Conservation (phyloP, 768 basidiomycete species). For the Mycena olivaceomarginata region DNA sequence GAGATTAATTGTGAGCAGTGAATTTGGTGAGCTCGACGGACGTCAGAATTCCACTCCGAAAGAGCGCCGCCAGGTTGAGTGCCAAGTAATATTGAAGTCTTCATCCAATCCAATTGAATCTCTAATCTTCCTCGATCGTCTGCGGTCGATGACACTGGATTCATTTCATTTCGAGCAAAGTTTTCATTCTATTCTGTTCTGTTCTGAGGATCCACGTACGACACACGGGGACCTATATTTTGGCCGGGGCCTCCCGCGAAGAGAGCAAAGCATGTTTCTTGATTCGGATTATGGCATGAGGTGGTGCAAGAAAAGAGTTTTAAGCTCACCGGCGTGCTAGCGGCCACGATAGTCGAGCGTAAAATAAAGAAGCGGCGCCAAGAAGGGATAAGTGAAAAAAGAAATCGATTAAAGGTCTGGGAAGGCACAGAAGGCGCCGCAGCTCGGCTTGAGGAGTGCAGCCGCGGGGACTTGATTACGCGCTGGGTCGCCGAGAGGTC, state of each 20-base stretch:
- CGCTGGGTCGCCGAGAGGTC: slow-evolving; percentile 17
- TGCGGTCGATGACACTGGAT: not conserved
- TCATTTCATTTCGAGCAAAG: slow-evolving; percentile 1
- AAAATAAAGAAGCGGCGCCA: not conserved
- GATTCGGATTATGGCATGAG: slow-evolving; percentile 16
- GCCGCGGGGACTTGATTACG: slow-evolving; percentile 38
- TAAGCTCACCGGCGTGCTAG: slow-evolving; percentile 26
- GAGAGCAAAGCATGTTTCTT: not conserved
- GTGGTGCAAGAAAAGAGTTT: slow-evolving; percentile 17
- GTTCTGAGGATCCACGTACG: slow-evolving; percentile 21
- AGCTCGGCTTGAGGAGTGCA: slow-evolving; percentile 16
- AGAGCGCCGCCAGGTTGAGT: not conserved
- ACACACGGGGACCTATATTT: slow-evolving; percentile 16
- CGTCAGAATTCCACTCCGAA: not conserved
- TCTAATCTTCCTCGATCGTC: not conserved
- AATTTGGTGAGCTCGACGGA: slow-evolving; percentile 1
- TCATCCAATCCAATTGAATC: not conserved
- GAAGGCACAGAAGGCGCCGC: slow-evolving; percentile 33
- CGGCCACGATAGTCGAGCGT: slow-evolving; percentile 10
- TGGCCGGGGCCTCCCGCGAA: slow-evolving; percentile 29
- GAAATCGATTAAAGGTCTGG: slow-evolving; percentile 1
- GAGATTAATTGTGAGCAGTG: not conserved
- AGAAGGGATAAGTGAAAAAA: slow-evolving; percentile 13
- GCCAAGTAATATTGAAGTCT: not conserved
- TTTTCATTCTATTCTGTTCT: not conserved